phyloP scores from a whole-genome alignment of 2,329 filamentous ascomycete species.

The Hypoxylon sp. region DNA sequence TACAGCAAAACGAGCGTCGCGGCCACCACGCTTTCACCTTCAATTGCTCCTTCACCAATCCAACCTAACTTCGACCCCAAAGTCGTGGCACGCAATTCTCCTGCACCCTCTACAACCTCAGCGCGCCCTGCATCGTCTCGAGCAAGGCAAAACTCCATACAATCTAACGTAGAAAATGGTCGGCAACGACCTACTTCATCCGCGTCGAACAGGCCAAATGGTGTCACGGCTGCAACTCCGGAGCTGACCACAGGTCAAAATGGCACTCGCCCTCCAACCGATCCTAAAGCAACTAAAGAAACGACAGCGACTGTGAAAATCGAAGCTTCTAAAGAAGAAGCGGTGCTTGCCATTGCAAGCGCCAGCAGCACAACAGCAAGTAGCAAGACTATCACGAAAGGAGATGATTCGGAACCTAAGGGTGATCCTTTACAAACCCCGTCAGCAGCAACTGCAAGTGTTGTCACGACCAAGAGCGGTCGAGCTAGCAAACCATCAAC shows the following conservation, averaged over 20 bases:
- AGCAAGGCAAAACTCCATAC: slow-evolving; percentile 81
- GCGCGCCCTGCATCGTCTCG: slow-evolving; percentile 78
- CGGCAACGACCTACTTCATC: slow-evolving; percentile 72
- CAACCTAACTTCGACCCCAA: slow-evolving; percentile 76
- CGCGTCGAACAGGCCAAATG: slow-evolving; percentile 73
- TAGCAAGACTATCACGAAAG: slow-evolving; percentile 58
- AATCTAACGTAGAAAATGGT: slow-evolving; percentile 69
- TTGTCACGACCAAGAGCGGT: slow-evolving; percentile 74
- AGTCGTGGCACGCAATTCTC: slow-evolving; percentile 68
- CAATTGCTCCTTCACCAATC: slow-evolving; percentile 82
- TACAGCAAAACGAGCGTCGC: slow-evolving; percentile 52
- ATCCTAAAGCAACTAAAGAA: slow-evolving; percentile 69
- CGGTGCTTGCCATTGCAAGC: slow-evolving; percentile 48
- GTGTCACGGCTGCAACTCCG: slow-evolving; percentile 59
- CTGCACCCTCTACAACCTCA: slow-evolving; percentile 67
- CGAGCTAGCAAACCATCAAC: slow-evolving; percentile 77
- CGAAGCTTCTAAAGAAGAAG: slow-evolving; percentile 56
- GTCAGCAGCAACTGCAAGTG: slow-evolving; percentile 56
- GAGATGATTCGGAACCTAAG: slow-evolving; percentile 65
- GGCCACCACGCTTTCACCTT: slow-evolving; percentile 74
- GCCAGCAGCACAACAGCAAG: slow-evolving; percentile 51
- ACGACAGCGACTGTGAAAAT: slow-evolving; percentile 58
- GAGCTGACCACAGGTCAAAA: slow-evolving; percentile 55
- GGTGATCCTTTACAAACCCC: slow-evolving; percentile 59
- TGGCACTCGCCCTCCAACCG: slow-evolving; percentile 56